A percentile compares a stretch with the other conserved stretches of the same genome.
phyloP scores from a whole-genome alignment of 2,329 filamentous ascomycete species.

The Penicillium sp. region DNA sequence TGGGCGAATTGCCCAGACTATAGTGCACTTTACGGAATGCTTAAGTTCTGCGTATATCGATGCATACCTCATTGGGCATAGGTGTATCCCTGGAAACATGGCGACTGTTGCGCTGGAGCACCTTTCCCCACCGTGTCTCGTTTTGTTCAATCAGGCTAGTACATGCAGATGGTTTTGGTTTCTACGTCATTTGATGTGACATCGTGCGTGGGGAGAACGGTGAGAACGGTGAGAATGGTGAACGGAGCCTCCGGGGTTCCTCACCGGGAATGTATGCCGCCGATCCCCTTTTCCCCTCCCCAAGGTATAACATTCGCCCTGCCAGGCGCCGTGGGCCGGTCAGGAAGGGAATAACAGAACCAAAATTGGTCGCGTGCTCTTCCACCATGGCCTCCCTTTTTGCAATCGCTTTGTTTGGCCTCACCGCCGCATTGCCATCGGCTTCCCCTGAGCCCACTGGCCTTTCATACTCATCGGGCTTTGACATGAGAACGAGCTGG shows the following conservation, averaged over 20 bases:
- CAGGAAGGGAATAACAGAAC: background rate
- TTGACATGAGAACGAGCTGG: constrained; percentile 32
- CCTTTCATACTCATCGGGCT: constrained; percentile 25
- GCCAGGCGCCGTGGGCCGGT: background rate
- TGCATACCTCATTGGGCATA: too few relatives aligned
- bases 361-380: background rate
- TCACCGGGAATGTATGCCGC: background rate
- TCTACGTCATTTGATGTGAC: background rate
- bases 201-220: background rate
- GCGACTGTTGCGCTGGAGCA: too few relatives aligned
- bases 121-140: too few relatives aligned
- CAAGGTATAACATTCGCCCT: background rate
- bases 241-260: background rate
- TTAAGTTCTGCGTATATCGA: too few relatives aligned
- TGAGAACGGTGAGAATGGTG: background rate
- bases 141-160: too few relatives aligned
- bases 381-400: constrained; percentile 2
- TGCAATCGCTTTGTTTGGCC: constrained; percentile 6
- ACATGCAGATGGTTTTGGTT: too few relatives aligned
- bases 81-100: too few relatives aligned
- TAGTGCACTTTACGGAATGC: too few relatives aligned
- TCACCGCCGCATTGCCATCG: constrained; percentile 3
- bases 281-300: background rate
- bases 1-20: too few relatives aligned
- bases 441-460: constrained; percentile 23